Evolutionary conservation across 495 filamentous ascomycete species (phyloP), one percentile per base, ranked within the genome.

Genomic region (Aspergillus carlsbadensis): DNA sequence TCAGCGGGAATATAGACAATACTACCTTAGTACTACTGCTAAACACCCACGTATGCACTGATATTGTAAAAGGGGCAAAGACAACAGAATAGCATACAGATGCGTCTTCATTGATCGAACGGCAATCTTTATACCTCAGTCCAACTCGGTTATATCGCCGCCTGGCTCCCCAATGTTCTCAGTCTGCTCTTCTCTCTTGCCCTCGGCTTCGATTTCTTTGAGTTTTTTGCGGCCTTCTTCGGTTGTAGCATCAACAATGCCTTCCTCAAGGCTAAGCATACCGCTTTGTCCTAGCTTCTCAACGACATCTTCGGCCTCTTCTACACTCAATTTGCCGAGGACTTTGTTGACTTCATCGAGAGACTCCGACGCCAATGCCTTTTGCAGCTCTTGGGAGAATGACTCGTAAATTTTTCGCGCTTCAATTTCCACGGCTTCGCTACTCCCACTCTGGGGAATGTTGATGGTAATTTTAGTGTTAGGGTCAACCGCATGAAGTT

Each of bases 271-370:
- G 67, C 90, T 96, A 60, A 98, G 75, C 83, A 98, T 94, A 15
- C 89, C 91, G 6, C 91, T 89, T 77, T 96, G 81, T 18, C 92
- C 84, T 47, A 98, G 73, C 65, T 89, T 82, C 60, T 83, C 88
- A 41, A 98, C 92, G 18, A 98, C 69, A 62, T 91, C 88, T 74
- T 98, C 95, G 0, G 95, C 94, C 56, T 97, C 93, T 37, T 88
- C 87, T 0, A 98, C 91, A 55, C 83, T 87, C 92, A 98, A 90
- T 67, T 89, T 89, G 20, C 90, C 94, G 57, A 98, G 78, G 10
- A 96, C 94, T 76, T 95, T 92, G 74, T 98, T 98, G 41, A 98
- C 92, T 70, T 92, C 87, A 54, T 97, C 94, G 63, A 98, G 65
- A 15, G 80, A 91, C n/a, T 90, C 89, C 18, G 84, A 87, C 69